Evolutionary conservation across 768 basidiomycete genomes (phyloP).

Genomic region (Dioszegia aurantiaca): DNA sequence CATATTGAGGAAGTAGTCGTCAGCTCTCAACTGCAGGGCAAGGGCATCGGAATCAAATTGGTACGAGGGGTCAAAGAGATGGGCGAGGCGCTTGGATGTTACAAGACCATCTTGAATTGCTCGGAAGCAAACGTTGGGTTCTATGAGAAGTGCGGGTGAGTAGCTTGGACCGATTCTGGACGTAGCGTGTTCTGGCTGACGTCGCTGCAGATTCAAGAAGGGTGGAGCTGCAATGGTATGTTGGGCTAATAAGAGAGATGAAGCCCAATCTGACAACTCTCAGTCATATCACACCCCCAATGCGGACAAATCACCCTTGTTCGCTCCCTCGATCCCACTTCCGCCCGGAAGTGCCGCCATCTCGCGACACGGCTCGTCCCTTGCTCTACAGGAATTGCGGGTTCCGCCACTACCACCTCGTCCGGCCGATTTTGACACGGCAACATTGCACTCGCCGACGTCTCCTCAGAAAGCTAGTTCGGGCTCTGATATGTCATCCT

Average conservation of each 20-base stretch:
- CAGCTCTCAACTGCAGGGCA: conserved; percentile 79
- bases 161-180: too few species aligned
- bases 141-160: conserved; percentile 90
- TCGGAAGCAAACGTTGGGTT: conserved; percentile 85
- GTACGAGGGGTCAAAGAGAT: conserved; percentile 80
- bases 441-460: not conserved
- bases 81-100: conserved; percentile 72
- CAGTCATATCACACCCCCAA: conserved; percentile 13
- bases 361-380: conserved; percentile 12
- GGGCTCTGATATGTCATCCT: not conserved
- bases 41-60: conserved; percentile 79
- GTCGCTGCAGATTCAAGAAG: conserved; percentile 3
- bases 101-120: conserved; percentile 97
- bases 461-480: not conserved
- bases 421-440: not conserved
- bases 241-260: not conserved
- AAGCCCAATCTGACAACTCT: not conserved
- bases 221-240: conserved; percentile 14
- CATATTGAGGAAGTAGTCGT: conserved; percentile 99
- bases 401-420: conserved; percentile 12
- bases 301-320: conserved; percentile 12
- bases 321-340: conserved; percentile 7
- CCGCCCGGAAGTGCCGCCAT: not conserved
- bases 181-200: too few species aligned
- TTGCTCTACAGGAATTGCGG: conserved; percentile 11